These are phyloP conservation scores for Candida tetrigidarum DNA, from an alignment of 1,139 yeast genomes.

Conservation along the genomic window DNA sequence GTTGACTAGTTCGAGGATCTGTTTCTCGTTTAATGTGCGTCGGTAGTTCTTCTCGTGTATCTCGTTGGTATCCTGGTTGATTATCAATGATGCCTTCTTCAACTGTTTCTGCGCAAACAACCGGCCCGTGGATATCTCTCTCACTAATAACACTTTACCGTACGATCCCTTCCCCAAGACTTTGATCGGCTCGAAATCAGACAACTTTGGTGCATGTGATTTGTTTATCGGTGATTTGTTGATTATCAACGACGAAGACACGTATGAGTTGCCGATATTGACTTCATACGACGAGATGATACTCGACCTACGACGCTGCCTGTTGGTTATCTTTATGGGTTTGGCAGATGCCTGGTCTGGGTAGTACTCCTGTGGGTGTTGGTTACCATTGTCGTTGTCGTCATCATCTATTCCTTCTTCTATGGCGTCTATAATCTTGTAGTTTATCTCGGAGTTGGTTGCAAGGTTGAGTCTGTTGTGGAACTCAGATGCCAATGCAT, in stretches of 20 bases:
- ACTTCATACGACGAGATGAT: constrained; percentile 23
- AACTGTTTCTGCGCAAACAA: constrained; percentile 90
- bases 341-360: constrained; percentile 10
- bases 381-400: constrained; percentile 7
- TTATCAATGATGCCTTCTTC: constrained; percentile 64
- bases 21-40: constrained; percentile 47
- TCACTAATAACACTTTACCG: constrained; percentile 84
- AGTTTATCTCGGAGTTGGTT: constrained; percentile 11
- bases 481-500: constrained; percentile 5
- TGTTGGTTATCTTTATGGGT: constrained; percentile 14
- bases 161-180: constrained; percentile 93
- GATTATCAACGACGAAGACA: constrained; percentile 19
- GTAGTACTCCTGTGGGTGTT: constrained; percentile 12
- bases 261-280: constrained; percentile 17
- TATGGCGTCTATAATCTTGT: constrained; percentile 13
- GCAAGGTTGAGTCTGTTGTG: constrained; percentile 1
- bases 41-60: constrained; percentile 39
- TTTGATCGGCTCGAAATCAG: constrained; percentile 76
- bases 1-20: constrained; percentile 48
- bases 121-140: constrained; percentile 64
- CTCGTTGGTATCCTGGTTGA: constrained; percentile 28
- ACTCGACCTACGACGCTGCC: constrained; percentile 21
- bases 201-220: constrained; percentile 29
- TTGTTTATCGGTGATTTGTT: constrained; percentile 18
- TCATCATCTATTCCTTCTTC: constrained; percentile 12